These are phyloP conservation scores for Herpotrichia juniperi DNA, from an alignment of 2,329 filamentous ascomycete species.

Conservation along the genomic window DNA sequence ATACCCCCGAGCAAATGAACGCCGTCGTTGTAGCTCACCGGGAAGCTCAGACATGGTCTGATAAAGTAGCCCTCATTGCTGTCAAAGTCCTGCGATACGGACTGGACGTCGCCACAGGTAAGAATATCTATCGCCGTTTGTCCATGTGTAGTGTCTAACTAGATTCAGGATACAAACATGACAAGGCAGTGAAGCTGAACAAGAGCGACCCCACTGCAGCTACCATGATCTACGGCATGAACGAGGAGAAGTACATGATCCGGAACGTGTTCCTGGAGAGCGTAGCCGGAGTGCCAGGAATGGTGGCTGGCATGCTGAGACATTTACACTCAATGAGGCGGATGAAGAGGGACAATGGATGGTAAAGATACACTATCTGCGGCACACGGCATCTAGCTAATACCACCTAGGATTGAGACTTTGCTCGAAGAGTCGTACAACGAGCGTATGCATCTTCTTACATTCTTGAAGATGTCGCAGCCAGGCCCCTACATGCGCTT, in stretches of 20 bases:
- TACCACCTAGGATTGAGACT: constrained; percentile 75
- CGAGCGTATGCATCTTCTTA: constrained; percentile 90
- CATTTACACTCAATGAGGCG: constrained; percentile 84
- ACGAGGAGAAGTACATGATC: constrained; percentile 86
- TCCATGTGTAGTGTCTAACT: constrained; percentile 68
- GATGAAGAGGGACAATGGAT: constrained; percentile 93
- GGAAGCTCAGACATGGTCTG: constrained; percentile 72
- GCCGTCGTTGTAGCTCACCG: constrained; percentile 78
- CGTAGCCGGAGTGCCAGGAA: constrained; percentile 92
- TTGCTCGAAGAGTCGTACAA: constrained; percentile 90
- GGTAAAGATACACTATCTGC: constrained; percentile 48
- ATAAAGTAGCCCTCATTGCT: constrained; percentile 77
- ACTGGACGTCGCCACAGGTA: background rate
- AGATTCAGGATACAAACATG: constrained; percentile 80
- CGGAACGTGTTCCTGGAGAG: constrained; percentile 93
- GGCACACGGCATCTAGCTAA: constrained; percentile 9
- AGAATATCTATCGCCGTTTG: too few relatives aligned
- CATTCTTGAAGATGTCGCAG: constrained; percentile 89
- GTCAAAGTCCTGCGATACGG: constrained; percentile 78
- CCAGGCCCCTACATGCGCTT: constrained; percentile 89
- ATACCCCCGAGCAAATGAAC: constrained; percentile 80
- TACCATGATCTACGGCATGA: constrained; percentile 70
- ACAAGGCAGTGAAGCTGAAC: constrained; percentile 54
- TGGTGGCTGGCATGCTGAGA: constrained; percentile 94
- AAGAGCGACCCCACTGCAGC: constrained; percentile 56